These are phyloP conservation scores for Ophiobolus disseminans DNA, from an alignment of 2,329 filamentous ascomycete genomes.

Conservation along the genomic window DNA sequence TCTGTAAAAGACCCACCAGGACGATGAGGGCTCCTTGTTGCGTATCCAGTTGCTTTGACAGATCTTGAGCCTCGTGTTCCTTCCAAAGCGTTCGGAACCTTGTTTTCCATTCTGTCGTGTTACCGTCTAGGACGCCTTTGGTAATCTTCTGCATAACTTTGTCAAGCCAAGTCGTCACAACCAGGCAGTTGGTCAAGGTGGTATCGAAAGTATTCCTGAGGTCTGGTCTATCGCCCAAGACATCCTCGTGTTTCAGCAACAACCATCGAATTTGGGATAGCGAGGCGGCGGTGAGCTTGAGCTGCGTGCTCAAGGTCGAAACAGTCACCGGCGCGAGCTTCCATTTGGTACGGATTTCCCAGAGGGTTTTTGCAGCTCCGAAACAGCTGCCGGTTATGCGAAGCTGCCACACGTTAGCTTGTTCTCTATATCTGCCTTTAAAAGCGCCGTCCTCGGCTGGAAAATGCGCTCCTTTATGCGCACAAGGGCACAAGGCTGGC, in stretches of 20 bases:
- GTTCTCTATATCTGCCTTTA: no score
- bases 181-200: slow-evolving; percentile 24
- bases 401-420: slow-evolving; percentile 10
- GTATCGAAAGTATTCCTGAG: slow-evolving; percentile 24
- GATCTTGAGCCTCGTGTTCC: slow-evolving; percentile 24
- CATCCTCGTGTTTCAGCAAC: slow-evolving; percentile 13
- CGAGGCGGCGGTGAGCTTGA: slow-evolving; percentile 22
- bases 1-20: slow-evolving; percentile 19
- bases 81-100: slow-evolving; percentile 28
- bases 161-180: slow-evolving; percentile 21
- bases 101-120: slow-evolving; percentile 17
- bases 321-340: slow-evolving; percentile 21
- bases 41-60: slow-evolving; percentile 20
- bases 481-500: no score
- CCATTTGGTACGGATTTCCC: slow-evolving; percentile 20
- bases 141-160: slow-evolving; percentile 19
- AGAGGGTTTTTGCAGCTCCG: slow-evolving; percentile 18
- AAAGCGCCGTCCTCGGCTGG: no score
- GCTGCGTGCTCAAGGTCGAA: slow-evolving; percentile 21
- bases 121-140: slow-evolving; percentile 1
- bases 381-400: slow-evolving; percentile 20
- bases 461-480: no score
- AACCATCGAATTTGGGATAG: slow-evolving; percentile 26
- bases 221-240: slow-evolving; percentile 16
- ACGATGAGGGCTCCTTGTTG: slow-evolving; percentile 23